Conservation (phyloP, 768 basidiomycete species). For the Tephrocybe sp. region DNA sequence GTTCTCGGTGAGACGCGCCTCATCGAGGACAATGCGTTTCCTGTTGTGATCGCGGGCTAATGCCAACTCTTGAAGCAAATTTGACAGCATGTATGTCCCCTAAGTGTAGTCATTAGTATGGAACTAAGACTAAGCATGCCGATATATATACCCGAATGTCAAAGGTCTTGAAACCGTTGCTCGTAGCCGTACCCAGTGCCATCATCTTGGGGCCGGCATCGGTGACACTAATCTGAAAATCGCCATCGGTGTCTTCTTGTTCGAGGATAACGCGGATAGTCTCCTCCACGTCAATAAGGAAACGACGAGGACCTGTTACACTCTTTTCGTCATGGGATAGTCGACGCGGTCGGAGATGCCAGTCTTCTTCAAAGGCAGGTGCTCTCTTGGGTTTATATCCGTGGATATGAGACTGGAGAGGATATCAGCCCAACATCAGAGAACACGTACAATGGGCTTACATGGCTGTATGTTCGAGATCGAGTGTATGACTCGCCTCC, state of each 20-base stretch:
- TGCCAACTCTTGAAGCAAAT: slow-evolving; percentile 97
- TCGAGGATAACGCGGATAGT: slow-evolving; percentile 95
- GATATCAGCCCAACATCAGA: slow-evolving; percentile 6
- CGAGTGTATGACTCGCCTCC: slow-evolving; percentile 76
- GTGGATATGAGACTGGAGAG: slow-evolving; percentile 60
- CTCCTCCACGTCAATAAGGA: slow-evolving; percentile 97
- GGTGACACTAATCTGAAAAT: slow-evolving; percentile 94
- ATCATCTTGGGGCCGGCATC: slow-evolving; percentile 97
- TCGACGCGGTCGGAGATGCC: slow-evolving; percentile 68
- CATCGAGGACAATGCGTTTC: slow-evolving; percentile 97
- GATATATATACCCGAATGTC: slow-evolving; percentile 75
- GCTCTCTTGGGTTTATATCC: slow-evolving; percentile 68
- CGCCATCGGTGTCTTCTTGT: slow-evolving; percentile 96
- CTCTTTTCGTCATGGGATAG: slow-evolving; percentile 94
- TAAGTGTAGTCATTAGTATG: slow-evolving; percentile 30
- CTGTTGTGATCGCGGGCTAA: slow-evolving; percentile 93
- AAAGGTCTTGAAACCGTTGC: slow-evolving; percentile 97
- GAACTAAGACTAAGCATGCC: background rate
- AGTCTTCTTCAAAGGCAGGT: slow-evolving; percentile 76
- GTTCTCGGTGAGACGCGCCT: slow-evolving; percentile 95
- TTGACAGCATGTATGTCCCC: slow-evolving; percentile 99
- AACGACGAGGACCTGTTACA: slow-evolving; percentile 75
- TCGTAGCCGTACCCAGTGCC: slow-evolving; percentile 93
- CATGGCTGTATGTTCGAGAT: slow-evolving; percentile 85
- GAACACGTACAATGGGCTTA: slow-evolving; percentile 33